Evolutionary conservation across 192 early-diverging fungal genomes (phyloP).

Genomic region (Linnemannia schmuckeri): DNA sequence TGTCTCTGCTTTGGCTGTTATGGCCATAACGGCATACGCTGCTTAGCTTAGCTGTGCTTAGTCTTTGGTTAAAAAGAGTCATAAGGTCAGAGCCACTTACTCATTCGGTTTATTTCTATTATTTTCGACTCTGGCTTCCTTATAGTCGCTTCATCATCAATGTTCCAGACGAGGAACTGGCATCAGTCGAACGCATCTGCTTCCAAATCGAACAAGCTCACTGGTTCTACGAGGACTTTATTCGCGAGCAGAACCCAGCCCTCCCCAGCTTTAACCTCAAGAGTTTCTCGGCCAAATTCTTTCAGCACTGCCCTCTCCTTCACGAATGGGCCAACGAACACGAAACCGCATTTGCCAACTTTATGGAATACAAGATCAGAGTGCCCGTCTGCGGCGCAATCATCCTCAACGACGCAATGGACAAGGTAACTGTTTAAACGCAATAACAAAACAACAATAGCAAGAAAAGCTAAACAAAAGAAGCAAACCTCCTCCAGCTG

Average conservation of each 20-base stretch:
- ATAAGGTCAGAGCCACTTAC: background rate
- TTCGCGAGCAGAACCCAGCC: conserved; percentile 85
- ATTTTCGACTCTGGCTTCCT: background rate
- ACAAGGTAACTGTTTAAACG: conserved; percentile 66
- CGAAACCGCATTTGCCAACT: conserved; percentile 90
- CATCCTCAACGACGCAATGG: conserved; percentile 84
- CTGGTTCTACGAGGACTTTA: conserved; percentile 99
- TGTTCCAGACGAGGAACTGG: conserved; percentile 94
- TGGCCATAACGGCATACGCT: no score
- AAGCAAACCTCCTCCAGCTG: background rate
- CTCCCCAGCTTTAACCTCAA: conserved; percentile 90
- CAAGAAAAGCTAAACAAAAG: background rate
- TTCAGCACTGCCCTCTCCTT: conserved; percentile 91
- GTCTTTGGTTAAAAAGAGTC: background rate
- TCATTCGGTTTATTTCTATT: background rate
- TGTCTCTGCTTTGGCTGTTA: no score
- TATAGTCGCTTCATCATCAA: conserved; percentile 97
- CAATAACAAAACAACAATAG: background rate
- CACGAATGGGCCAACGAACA: conserved; percentile 90
- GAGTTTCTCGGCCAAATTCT: conserved; percentile 85
- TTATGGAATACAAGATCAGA: conserved; percentile 95
- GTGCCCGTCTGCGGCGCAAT: conserved; percentile 99
- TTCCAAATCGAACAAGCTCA: conserved; percentile 99
- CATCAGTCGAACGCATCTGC: conserved; percentile 95
- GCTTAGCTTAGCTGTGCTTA: no score